Evolutionary conservation across 441 rosid species (phyloP).

Genomic region (Bruguiera hainesii): DNA sequence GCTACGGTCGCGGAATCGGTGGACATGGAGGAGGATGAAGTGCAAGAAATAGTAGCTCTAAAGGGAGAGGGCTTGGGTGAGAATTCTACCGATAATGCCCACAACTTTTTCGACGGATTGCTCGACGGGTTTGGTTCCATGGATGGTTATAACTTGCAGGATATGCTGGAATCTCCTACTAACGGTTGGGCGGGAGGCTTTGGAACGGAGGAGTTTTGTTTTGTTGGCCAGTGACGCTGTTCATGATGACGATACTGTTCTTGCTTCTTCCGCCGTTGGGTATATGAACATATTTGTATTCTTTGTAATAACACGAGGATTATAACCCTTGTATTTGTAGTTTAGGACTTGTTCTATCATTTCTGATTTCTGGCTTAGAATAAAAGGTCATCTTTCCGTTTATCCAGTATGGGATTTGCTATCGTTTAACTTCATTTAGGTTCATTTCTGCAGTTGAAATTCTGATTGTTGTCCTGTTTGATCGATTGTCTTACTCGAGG

Average conservation of each 20-base stretch:
- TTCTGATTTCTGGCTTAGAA: not conserved
- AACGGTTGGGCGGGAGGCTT: not conserved
- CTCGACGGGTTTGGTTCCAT: constrained; percentile 46
- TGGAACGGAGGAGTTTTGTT: constrained; percentile 14
- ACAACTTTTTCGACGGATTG: constrained; percentile 38
- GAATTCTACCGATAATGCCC: constrained; percentile 25
- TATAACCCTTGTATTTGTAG: not conserved
- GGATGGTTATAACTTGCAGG: constrained; percentile 37
- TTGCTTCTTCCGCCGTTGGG: not conserved
- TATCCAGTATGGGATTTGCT: not conserved
- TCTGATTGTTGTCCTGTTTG: too few species aligned
- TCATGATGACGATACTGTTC: not conserved
- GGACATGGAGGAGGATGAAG: constrained; percentile 17
- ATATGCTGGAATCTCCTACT: constrained; percentile 27
- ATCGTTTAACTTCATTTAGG: not conserved
- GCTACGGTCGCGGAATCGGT: too few species aligned
- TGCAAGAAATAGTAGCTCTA: constrained; percentile 11
- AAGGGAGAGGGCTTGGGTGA: constrained; percentile 14
- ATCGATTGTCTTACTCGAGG: too few species aligned
- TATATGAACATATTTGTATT: not conserved
- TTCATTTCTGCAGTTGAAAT: not conserved
- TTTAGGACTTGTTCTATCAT: not conserved
- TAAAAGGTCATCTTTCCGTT: not conserved
- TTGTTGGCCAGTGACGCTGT: constrained; percentile 4
- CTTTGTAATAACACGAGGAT: constrained; percentile 7